A percentile compares a stretch with the other conserved stretches of the same genome.
Evolutionary conservation across 164 flowering plant genomes (phyloP).

Genomic region (Protea cynaroides): DNA sequence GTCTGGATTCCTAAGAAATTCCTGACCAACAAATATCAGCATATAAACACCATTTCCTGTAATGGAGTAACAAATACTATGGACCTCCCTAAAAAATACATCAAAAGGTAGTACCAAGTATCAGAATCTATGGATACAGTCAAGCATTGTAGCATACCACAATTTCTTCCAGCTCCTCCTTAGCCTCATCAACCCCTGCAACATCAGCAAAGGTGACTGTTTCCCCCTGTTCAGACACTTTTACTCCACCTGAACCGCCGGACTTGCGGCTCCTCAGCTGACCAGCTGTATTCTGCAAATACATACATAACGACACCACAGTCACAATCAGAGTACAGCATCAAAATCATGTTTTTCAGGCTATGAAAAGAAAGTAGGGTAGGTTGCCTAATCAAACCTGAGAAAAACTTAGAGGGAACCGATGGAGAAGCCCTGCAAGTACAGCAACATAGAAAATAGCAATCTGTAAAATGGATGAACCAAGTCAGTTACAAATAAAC

Average conservation of each 20-base stretch:
- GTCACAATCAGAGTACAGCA: slow-evolving; percentile 8
- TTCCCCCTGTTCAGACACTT: slow-evolving; percentile 80
- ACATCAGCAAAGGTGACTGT: slow-evolving; percentile 86
- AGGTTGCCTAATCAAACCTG: slow-evolving; percentile 43
- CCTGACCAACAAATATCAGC: slow-evolving; percentile 47
- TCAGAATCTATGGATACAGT: neutral
- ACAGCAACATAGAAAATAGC: slow-evolving; percentile 84
- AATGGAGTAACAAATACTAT: slow-evolving; percentile 1
- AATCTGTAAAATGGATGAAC: slow-evolving; percentile 48
- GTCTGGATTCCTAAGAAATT: slow-evolving; percentile 92
- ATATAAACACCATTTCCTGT: slow-evolving; percentile 9
- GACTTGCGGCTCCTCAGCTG: slow-evolving; percentile 86
- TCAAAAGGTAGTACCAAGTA: neutral
- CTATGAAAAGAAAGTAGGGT: neutral
- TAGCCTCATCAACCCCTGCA: slow-evolving; percentile 99
- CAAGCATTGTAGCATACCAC: slow-evolving; percentile 63
- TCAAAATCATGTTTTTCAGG: slow-evolving; percentile 4
- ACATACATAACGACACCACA: slow-evolving; percentile 8
- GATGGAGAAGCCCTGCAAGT: slow-evolving; percentile 79
- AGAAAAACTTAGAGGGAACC: slow-evolving; percentile 80
- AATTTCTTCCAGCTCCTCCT: slow-evolving; percentile 98
- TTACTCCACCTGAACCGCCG: slow-evolving; percentile 60
- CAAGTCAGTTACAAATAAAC: slow-evolving; percentile 4
- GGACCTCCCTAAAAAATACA: neutral
- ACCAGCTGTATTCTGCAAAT: slow-evolving; percentile 66